Conservation (phyloP, 768 basidiomycete species). For the Panaeolus cyanescens region DNA sequence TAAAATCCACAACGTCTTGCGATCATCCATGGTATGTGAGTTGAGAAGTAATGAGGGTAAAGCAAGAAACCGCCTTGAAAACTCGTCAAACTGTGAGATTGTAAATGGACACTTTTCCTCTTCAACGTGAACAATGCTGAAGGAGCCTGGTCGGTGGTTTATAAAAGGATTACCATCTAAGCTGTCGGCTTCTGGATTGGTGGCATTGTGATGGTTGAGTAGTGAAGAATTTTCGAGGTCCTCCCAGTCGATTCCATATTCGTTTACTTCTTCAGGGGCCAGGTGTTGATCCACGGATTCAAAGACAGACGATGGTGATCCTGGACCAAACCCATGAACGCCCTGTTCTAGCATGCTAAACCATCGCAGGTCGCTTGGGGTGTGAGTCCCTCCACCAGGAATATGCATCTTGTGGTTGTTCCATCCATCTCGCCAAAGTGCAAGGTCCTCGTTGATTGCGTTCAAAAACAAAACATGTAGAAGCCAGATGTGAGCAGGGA, state of each 20-base stretch:
- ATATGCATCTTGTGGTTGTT: slow-evolving; percentile 31
- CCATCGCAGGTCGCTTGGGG: slow-evolving; percentile 28
- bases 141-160: too few relatives aligned
- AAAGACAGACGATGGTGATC: not conserved
- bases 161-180: too few relatives aligned
- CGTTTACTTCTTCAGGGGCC: slow-evolving; percentile 14
- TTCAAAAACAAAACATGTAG: slow-evolving; percentile 38
- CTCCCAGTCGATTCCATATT: slow-evolving; percentile 29
- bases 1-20: too few relatives aligned
- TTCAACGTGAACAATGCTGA: too few relatives aligned
- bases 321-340: slow-evolving; percentile 15
- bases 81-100: too few relatives aligned
- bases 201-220: too few relatives aligned
- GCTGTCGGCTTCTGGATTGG: too few relatives aligned
- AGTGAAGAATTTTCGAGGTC: not conserved
- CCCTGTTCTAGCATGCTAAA: slow-evolving; percentile 34
- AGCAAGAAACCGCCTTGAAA: too few relatives aligned
- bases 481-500: slow-evolving; percentile 38
- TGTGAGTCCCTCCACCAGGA: slow-evolving; percentile 14
- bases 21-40: too few relatives aligned
- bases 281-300: not conserved
- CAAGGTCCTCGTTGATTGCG: slow-evolving; percentile 29
- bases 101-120: too few relatives aligned
- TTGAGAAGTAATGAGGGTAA: too few relatives aligned
- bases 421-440: slow-evolving; percentile 33